Percentiles rank a stretch among this genome's conserved stretches.
Conservation (phyloP, 2,329 filamentous ascomycete species). For the Curvularia verruculosa region DNA sequence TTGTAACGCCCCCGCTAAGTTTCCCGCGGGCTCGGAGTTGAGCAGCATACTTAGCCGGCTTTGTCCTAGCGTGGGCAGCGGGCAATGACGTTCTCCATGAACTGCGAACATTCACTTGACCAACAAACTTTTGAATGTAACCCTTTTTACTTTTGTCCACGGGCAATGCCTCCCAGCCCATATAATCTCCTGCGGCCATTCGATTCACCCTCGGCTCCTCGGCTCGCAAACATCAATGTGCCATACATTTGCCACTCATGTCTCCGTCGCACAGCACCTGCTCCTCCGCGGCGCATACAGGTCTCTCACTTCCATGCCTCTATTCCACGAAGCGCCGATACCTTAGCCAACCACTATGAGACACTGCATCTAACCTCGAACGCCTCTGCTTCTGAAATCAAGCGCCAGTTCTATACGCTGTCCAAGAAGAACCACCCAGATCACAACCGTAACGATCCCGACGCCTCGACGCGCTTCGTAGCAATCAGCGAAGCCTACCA, state of each 20-base stretch:
- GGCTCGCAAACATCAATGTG: background rate
- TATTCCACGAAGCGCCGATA: slow-evolving; percentile 43
- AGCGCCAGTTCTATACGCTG: slow-evolving; percentile 90
- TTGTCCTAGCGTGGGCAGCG: slow-evolving; percentile 9
- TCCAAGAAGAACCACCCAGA: slow-evolving; percentile 94
- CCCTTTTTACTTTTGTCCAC: slow-evolving; percentile 14
- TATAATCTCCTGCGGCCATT: slow-evolving; percentile 20
- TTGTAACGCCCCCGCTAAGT: slow-evolving; percentile 17
- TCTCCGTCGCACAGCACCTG: slow-evolving; percentile 16
- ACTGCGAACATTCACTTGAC: slow-evolving; percentile 17
- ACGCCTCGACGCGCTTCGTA: slow-evolving; percentile 77
- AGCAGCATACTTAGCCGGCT: slow-evolving; percentile 15
- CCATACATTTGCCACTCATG: slow-evolving; percentile 30
- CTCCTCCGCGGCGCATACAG: slow-evolving; percentile 16
- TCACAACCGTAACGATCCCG: slow-evolving; percentile 77
- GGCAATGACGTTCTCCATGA: slow-evolving; percentile 38
- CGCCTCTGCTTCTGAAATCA: slow-evolving; percentile 79
- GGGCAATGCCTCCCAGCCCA: slow-evolving; percentile 39
- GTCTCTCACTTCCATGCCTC: slow-evolving; percentile 55
- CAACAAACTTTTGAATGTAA: slow-evolving; percentile 3
- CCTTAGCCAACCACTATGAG: slow-evolving; percentile 75
- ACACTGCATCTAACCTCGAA: slow-evolving; percentile 72
- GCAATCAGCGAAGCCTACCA: slow-evolving; percentile 84
- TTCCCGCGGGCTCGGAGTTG: slow-evolving; percentile 16
- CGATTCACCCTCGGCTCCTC: slow-evolving; percentile 7